phyloP scores from a whole-genome alignment of 257 asterid species.

The Solanum acaule region DNA sequence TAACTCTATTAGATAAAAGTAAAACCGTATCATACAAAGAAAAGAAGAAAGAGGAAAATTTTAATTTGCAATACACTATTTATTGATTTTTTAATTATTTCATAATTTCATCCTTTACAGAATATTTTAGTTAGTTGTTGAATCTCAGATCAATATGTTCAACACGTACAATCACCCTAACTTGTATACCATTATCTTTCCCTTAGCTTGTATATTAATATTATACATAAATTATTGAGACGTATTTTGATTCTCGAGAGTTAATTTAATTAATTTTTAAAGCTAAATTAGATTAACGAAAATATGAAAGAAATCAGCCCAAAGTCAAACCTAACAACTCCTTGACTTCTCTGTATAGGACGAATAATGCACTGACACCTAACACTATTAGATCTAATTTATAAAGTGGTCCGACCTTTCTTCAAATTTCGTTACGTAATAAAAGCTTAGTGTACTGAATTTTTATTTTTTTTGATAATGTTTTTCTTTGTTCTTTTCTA shows the following conservation, averaged over 20 bases:
- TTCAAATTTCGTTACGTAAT: not conserved
- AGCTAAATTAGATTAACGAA: too few species aligned
- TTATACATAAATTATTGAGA: not conserved
- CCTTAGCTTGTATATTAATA: not conserved
- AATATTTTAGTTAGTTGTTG: not conserved
- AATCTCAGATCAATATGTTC: not conserved
- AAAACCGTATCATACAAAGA: not conserved
- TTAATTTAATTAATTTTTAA: too few species aligned
- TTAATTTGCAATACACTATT: not conserved
- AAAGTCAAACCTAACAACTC: not conserved
- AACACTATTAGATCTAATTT: not conserved
- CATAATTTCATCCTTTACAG: not conserved
- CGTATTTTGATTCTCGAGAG: accelerated
- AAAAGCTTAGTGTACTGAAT: not conserved
- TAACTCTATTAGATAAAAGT: not conserved
- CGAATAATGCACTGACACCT: not conserved
- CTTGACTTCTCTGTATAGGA: not conserved
- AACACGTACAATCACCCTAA: not conserved
- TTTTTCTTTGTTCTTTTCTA: not conserved
- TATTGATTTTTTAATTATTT: not conserved
- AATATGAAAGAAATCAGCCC: not conserved
- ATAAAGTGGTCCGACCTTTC: not conserved
- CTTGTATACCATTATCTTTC: not conserved
- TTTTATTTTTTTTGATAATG: not conserved
- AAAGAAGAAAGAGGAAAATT: not conserved